Percentiles rank a stretch among this genome's conserved stretches.
phyloP scores from a whole-genome alignment of 345 rosid genomes.

The Hirschfeldia incana region DNA sequence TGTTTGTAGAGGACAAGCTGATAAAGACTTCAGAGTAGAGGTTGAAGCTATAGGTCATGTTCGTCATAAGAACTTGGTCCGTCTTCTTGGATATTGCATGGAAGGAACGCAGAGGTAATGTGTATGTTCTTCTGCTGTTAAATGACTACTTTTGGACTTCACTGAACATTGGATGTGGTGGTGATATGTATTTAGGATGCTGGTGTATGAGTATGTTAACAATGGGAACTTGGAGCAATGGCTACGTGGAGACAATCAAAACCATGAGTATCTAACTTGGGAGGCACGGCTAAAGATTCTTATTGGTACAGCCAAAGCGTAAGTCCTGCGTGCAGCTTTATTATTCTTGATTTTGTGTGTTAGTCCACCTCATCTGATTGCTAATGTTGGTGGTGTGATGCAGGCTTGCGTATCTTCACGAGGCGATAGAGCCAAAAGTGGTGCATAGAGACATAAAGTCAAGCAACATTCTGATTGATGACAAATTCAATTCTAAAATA shows the following conservation, averaged over 20 bases:
- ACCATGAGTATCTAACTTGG: slow-evolving; percentile 83
- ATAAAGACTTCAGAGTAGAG: slow-evolving; percentile 90
- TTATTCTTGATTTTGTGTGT: neutral
- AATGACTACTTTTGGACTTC: neutral
- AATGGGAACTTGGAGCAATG: slow-evolving; percentile 94
- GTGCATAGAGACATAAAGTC: slow-evolving; percentile 99
- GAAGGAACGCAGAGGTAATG: slow-evolving; percentile 91
- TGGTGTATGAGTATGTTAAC: slow-evolving; percentile 87
- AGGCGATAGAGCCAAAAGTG: slow-evolving; percentile 99
- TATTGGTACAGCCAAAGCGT: slow-evolving; percentile 94
- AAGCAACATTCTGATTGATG: slow-evolving; percentile 90
- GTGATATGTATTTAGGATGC: too few relatives aligned
- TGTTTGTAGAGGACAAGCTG: slow-evolving; percentile 82
- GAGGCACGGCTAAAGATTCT: slow-evolving; percentile 80
- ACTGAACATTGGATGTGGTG: neutral
- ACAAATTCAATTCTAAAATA: slow-evolving; percentile 87
- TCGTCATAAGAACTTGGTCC: slow-evolving; percentile 87
- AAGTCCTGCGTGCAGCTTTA: slow-evolving; percentile 30
- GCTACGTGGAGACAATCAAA: slow-evolving; percentile 83
- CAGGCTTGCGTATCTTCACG: slow-evolving; percentile 97
- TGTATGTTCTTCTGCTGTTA: neutral
- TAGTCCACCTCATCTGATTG: slow-evolving; percentile 7
- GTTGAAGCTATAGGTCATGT: slow-evolving; percentile 98
- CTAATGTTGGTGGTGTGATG: slow-evolving; percentile 16
- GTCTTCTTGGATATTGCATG: slow-evolving; percentile 91